Evolutionary conservation across 805 yeast species (phyloP).

Genomic region (Sugiyamaella qingdaonensis): DNA sequence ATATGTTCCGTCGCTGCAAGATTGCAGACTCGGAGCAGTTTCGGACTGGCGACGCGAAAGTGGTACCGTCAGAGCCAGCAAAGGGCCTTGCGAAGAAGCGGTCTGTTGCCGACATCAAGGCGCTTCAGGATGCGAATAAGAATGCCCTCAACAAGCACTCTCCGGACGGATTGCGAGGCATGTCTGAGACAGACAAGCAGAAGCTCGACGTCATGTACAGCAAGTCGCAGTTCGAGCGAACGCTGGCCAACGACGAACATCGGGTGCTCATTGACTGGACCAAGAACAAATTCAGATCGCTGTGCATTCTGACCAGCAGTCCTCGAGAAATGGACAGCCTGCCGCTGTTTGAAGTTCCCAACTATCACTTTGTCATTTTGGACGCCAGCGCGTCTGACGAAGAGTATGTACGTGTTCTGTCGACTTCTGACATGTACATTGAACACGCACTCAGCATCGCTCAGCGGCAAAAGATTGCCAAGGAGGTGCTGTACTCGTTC

Average conservation of each 20-base stretch:
- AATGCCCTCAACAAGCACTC: constrained; percentile 6
- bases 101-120: constrained; percentile 11
- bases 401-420: constrained; percentile 43
- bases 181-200: constrained; percentile 25
- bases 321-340: constrained; percentile 40
- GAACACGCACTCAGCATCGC: constrained; percentile 49
- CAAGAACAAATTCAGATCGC: constrained; percentile 61
- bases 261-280: constrained; percentile 62
- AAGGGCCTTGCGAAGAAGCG: constrained; percentile 5
- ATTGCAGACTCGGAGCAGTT: constrained; percentile 44
- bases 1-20: constrained; percentile 51
- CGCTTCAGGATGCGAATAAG: constrained; percentile 1
- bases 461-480: constrained; percentile 40
- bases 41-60: constrained; percentile 3
- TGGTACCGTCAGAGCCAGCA: background rate
- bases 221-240: constrained; percentile 39
- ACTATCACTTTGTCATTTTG: constrained; percentile 32
- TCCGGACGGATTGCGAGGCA: constrained; percentile 18
- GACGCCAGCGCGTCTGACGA: constrained; percentile 41
- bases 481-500: constrained; percentile 29
- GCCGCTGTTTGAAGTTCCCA: constrained; percentile 30
- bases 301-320: constrained; percentile 48
- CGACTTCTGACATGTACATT: constrained; percentile 48
- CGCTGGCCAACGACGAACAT: constrained; percentile 50
- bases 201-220: constrained; percentile 58